Evolutionary conservation across 352 stramenopile species (phyloP), one percentile per base, ranked within the genome.

Genomic region (Pythium myriotylum): DNA sequence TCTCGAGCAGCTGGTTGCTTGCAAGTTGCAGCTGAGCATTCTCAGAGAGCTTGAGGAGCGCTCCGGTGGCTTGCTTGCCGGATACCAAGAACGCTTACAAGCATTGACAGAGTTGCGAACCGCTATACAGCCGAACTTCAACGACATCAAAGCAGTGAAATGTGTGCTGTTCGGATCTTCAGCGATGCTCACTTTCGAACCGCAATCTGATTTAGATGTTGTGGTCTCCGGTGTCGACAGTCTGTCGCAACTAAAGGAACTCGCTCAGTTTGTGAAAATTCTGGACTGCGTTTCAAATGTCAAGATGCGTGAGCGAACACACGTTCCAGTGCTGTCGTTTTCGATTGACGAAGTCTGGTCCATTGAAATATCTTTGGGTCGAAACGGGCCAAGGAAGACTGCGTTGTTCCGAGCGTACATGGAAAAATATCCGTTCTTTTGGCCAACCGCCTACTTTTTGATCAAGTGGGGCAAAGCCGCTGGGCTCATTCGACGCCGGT

Each of bases 191-290:
- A 91, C 81, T 4, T 92, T 92, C 65, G 84, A 93, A 50, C 74
- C 84, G 17, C 73, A 91, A 45, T 93, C 84, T 0, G 84, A 93
- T 66, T 55, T 93, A 13, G 84, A 92, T 52, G 68, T 91, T 10
- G 79, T 91, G 65, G 49, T 88, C 39, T 5, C 12, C 0, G 17
- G 14, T 1, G 40, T 71, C 10, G 13, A 6, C 14, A 40, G 29
- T 8, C 24, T 43, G 10, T 16, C 26, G 8, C 24, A 68, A 20
- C 26, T 68, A 14, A 46, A 58, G 26, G 17, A 26, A 33, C 54
- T 72, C 17, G 59, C 59, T 14, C 35, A 32, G 3, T 65, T 68
- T 35, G 52, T 40, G 14, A 17, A 23, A 14, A 51, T 20, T 10
- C 47, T 35, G 0, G 40, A 58, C 4, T 20, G 29, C 17, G 37